Percentiles rank a stretch among this genome's conserved stretches.
These are phyloP conservation scores for Populus hybrid DNA, from an alignment of 441 rosid species.

Conservation along the genomic window DNA sequence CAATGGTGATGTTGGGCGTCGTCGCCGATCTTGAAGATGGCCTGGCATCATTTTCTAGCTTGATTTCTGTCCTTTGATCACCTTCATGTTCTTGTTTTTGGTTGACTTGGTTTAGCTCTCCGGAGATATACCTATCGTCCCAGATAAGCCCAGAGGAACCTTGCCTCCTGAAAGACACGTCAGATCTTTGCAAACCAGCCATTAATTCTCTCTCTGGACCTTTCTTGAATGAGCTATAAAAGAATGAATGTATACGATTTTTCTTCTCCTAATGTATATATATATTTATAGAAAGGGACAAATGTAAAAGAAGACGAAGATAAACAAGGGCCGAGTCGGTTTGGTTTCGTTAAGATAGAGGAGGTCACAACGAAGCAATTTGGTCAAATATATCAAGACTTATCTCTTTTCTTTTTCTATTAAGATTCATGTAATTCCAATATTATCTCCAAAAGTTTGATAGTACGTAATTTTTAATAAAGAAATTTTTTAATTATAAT, in stretches of 20 bases:
- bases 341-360: background rate
- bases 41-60: conserved; percentile 31
- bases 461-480: background rate
- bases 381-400: conserved; percentile 6
- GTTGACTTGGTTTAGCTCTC: conserved; percentile 41
- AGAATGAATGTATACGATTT: background rate
- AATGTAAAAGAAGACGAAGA: background rate
- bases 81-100: conserved; percentile 18
- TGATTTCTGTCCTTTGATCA: conserved; percentile 22
- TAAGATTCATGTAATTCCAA: background rate
- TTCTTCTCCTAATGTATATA: background rate
- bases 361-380: conserved; percentile 12
- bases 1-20: conserved; percentile 37
- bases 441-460: background rate
- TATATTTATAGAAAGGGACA: background rate
- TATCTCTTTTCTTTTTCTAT: background rate
- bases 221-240: background rate
- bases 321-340: background rate
- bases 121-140: conserved; percentile 62
- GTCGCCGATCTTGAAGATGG: conserved; percentile 22
- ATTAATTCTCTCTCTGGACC: conserved; percentile 25
- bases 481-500: too few relatives aligned
- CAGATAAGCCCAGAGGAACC: conserved; percentile 67
- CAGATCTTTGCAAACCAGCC: conserved; percentile 75
- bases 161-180: conserved; percentile 55